Conservation (phyloP, 768 basidiomycete genomes). For the Suillus variegatus region DNA sequence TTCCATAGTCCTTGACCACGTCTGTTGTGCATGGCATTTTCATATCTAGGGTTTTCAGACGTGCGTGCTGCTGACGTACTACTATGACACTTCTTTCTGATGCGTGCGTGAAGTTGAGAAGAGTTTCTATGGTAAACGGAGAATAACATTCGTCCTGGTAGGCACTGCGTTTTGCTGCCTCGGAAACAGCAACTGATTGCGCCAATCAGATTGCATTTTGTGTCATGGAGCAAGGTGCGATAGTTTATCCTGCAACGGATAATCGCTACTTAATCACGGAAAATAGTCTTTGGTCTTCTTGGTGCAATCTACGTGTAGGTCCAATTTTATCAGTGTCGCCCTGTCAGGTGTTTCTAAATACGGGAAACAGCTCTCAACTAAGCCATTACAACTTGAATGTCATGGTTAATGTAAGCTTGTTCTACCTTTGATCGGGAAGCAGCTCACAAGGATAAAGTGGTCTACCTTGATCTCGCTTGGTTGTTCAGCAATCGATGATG, state of each 20-base stretch:
- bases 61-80: not conserved
- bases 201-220: not conserved
- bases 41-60: not conserved
- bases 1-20: not conserved
- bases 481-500: constrained; percentile 19
- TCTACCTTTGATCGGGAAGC: not conserved
- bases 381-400: not conserved
- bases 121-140: not conserved
- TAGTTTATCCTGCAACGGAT: not conserved
- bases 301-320: not conserved
- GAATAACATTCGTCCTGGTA: not conserved
- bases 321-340: not conserved
- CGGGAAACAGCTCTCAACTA: not conserved
- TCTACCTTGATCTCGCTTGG: constrained; percentile 23
- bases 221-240: not conserved
- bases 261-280: not conserved
- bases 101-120: not conserved
- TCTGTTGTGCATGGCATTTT: not conserved
- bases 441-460: constrained; percentile 19
- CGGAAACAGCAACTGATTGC: not conserved
- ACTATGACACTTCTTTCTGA: not conserved
- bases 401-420: not conserved
- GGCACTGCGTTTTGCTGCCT: too few species aligned
- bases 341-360: not conserved
- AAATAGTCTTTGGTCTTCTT: not conserved